phyloP scores from a whole-genome alignment of 345 rosid genomes.

The Lepidium aucheri region DNA sequence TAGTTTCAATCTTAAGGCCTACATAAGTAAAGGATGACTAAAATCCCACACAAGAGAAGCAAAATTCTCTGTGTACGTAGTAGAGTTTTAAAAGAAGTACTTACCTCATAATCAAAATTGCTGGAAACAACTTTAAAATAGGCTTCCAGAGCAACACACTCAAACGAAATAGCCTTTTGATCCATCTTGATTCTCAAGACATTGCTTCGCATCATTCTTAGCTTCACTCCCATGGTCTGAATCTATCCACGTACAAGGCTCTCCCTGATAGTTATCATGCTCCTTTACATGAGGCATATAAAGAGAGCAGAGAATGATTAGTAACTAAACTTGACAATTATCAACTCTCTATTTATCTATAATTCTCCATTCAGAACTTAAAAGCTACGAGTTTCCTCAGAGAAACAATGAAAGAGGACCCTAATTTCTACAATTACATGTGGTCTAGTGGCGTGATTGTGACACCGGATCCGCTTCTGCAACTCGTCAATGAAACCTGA shows the following conservation, averaged over 20 bases:
- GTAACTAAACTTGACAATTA: background rate
- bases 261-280: slow-evolving; percentile 40
- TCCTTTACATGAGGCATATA: slow-evolving; percentile 35
- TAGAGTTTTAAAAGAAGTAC: background rate
- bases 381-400: background rate
- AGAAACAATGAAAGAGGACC: background rate
- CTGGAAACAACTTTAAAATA: slow-evolving; percentile 67
- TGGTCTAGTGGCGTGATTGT: slow-evolving; percentile 52
- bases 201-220: slow-evolving; percentile 46
- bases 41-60: background rate
- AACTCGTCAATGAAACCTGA: slow-evolving; percentile 68
- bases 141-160: slow-evolving; percentile 71
- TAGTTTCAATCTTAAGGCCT: slow-evolving; percentile 57
- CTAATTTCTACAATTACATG: slow-evolving; percentile 49
- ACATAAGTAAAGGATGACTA: background rate
- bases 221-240: slow-evolving; percentile 32
- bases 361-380: background rate
- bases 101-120: slow-evolving; percentile 68
- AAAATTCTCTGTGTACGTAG: background rate
- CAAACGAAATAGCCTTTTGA: slow-evolving; percentile 51
- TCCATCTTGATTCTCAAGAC: slow-evolving; percentile 50
- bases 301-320: background rate
- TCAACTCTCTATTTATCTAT: background rate
- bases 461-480: slow-evolving; percentile 49
- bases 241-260: slow-evolving; percentile 24